Percentiles rank a stretch among this genome's conserved stretches.
Conservation (phyloP, 2,329 filamentous ascomycete species). For the Fusarium foetens region DNA sequence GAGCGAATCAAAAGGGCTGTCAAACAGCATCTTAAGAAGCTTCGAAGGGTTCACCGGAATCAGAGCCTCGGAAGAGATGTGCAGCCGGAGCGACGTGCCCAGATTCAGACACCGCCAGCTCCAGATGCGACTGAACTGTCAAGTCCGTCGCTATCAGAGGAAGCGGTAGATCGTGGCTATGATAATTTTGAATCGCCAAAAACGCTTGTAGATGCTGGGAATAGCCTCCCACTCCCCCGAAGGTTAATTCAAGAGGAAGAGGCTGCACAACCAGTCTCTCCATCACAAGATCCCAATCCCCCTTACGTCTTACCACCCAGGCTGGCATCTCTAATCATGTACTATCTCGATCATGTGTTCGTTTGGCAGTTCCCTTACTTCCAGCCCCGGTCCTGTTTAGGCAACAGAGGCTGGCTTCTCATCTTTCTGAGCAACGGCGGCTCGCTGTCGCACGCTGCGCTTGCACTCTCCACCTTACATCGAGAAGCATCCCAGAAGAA, state of each 20-base stretch:
- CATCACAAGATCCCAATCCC: neutral
- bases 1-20: neutral
- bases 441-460: neutral
- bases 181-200: accelerated
- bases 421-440: neutral
- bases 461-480: neutral
- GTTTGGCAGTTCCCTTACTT: neutral
- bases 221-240: too few species aligned
- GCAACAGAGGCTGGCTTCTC: neutral
- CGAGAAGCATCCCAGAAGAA: neutral
- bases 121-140: neutral
- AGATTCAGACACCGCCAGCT: neutral
- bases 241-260: neutral
- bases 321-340: neutral
- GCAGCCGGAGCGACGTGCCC: neutral
- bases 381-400: neutral
- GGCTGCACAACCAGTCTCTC: neutral
- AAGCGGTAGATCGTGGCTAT: too few species aligned
- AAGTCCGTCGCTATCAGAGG: neutral
- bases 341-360: slow-evolving; percentile 1
- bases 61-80: too few species aligned
- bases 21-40: neutral
- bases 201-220: accelerated
- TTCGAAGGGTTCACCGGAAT: neutral
- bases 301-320: neutral